phyloP scores from a whole-genome alignment of 225 moss, liverwort and hornwort species.

The Antitrichia curtipendula region DNA sequence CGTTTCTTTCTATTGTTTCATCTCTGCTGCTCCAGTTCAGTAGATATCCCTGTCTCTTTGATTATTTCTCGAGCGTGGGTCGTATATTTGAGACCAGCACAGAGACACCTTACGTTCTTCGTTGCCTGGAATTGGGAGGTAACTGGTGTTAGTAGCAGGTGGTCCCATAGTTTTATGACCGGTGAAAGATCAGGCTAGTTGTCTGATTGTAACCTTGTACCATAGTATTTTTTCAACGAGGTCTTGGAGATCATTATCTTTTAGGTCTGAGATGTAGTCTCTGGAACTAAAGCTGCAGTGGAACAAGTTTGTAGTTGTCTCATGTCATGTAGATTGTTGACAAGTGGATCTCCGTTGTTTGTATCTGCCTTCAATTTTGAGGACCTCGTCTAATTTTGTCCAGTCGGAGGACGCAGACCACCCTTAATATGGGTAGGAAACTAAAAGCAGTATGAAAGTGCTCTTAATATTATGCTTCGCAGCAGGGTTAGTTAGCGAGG shows the following conservation, averaged over 20 bases:
- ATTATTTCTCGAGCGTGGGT: neutral
- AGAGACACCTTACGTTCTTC: neutral
- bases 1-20: neutral
- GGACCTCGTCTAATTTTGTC: neutral
- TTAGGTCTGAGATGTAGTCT: neutral
- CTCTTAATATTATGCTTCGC: neutral
- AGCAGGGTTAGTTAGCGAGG: neutral
- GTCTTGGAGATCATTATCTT: constrained; percentile 1
- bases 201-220: constrained; percentile 15
- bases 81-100: neutral
- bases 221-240: constrained; percentile 16
- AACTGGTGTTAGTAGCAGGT: neutral
- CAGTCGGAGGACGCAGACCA: neutral
- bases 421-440: neutral
- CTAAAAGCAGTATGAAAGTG: neutral
- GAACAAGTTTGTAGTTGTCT: neutral
- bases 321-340: constrained; percentile 6
- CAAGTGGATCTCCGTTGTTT: neutral
- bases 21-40: neutral
- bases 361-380: neutral
- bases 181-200: neutral
- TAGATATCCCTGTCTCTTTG: neutral
- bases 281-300: neutral
- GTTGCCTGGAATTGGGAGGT: neutral
- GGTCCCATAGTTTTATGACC: neutral